Evolutionary conservation across 768 basidiomycete genomes (phyloP).

Genomic region (Tulasnella sp.): DNA sequence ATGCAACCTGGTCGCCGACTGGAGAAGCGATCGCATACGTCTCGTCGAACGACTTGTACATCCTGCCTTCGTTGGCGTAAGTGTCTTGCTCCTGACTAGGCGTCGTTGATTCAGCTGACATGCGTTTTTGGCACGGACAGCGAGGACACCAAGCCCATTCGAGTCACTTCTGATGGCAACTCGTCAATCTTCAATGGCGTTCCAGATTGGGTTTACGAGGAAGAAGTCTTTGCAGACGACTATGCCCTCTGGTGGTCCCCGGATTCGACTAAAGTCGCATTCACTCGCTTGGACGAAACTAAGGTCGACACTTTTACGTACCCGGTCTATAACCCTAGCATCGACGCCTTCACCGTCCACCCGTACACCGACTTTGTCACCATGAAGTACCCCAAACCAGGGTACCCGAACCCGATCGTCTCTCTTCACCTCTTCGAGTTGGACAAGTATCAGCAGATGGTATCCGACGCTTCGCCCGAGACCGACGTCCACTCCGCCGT

Average conservation of each 20-base stretch:
- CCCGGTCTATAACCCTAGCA: constrained; percentile 85
- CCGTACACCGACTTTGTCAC: constrained; percentile 63
- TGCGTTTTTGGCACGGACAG: neutral
- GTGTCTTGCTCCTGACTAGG: constrained; percentile 25
- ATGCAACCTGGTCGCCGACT: constrained; percentile 83
- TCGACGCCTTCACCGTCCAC: constrained; percentile 56
- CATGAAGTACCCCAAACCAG: constrained; percentile 83
- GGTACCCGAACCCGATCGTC: constrained; percentile 82
- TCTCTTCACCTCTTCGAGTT: constrained; percentile 78
- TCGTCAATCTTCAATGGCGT: constrained; percentile 86
- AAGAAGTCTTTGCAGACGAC: constrained; percentile 71
- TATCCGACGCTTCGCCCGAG: constrained; percentile 17
- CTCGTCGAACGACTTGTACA: constrained; percentile 77
- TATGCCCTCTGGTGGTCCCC: constrained; percentile 91
- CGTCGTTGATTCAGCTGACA: neutral
- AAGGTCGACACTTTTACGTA: constrained; percentile 77
- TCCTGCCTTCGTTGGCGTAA: constrained; percentile 60
- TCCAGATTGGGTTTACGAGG: constrained; percentile 97
- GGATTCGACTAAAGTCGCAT: constrained; percentile 60
- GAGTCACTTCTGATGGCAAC: constrained; percentile 74
- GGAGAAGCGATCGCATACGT: constrained; percentile 81
- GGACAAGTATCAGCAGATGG: constrained; percentile 39
- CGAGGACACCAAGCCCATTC: constrained; percentile 45
- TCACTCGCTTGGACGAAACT: constrained; percentile 82
- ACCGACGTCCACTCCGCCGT: constrained; percentile 30